Evolutionary conservation across 1,139 yeast species (phyloP).

Genomic region (Diutina catenulata): DNA sequence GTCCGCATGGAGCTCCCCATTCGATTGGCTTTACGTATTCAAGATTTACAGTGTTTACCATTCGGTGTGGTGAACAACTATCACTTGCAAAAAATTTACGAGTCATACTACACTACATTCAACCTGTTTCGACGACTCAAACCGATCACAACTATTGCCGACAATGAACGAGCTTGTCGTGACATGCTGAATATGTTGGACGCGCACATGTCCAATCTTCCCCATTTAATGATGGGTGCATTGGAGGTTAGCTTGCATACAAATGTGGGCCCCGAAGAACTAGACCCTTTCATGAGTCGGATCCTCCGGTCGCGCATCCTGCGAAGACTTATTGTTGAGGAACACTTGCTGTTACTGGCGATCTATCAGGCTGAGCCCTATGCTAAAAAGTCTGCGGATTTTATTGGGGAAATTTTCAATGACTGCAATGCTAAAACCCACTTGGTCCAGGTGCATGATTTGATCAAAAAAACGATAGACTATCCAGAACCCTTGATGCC

Average conservation of each 20-base stretch:
- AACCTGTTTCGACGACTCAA: conserved; percentile 72
- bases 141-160: conserved; percentile 52
- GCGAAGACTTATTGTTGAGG: conserved; percentile 82
- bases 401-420: conserved; percentile 79
- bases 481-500: conserved; percentile 61
- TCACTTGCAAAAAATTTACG: conserved; percentile 80
- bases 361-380: conserved; percentile 38
- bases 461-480: conserved; percentile 30
- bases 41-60: conserved; percentile 73
- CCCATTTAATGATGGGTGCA: conserved; percentile 89
- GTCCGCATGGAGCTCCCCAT: conserved; percentile 78
- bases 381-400: conserved; percentile 46
- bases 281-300: conserved; percentile 66
- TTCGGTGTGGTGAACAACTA: conserved; percentile 76
- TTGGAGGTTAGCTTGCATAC: conserved; percentile 64
- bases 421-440: conserved; percentile 68
- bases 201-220: conserved; percentile 68
- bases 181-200: conserved; percentile 54
- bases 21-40: conserved; percentile 66
- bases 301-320: conserved; percentile 79
- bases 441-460: conserved; percentile 39
- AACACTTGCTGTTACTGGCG: conserved; percentile 68
- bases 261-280: conserved; percentile 45
- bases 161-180: conserved; percentile 61
- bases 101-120: conserved; percentile 78